phyloP scores from a whole-genome alignment of 805 yeast genomes.

The Sporopachydermia lactativora region DNA sequence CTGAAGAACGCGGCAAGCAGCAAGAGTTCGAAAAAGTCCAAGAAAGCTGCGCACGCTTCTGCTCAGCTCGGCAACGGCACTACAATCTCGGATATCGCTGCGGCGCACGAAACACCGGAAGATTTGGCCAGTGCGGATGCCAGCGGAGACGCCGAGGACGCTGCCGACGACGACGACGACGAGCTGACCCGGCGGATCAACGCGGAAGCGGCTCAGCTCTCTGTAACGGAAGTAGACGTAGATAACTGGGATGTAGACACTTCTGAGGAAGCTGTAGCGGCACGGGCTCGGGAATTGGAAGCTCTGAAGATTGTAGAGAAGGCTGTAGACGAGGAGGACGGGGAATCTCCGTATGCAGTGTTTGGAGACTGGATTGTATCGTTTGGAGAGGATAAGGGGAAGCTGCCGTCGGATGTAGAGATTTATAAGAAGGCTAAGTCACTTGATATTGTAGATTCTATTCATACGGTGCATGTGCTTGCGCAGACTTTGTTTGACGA shows the following conservation, averaged over 20 bases:
- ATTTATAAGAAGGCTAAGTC: conserved; percentile 81
- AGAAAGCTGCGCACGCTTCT: conserved; percentile 76
- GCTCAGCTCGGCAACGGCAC: conserved; percentile 84
- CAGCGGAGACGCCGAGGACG: conserved; percentile 15
- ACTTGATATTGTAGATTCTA: conserved; percentile 53
- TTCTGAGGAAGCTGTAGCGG: conserved; percentile 89
- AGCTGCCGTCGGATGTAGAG: conserved; percentile 74
- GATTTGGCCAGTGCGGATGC: conserved; percentile 19
- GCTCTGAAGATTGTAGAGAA: conserved; percentile 25
- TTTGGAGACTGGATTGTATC: conserved; percentile 81
- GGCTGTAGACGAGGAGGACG: conserved; percentile 26
- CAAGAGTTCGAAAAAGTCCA: conserved; percentile 39
- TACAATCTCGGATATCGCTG: conserved; percentile 67
- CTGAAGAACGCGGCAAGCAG: conserved; percentile 68
- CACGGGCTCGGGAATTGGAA: conserved; percentile 80
- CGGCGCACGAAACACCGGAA: conserved; percentile 24
- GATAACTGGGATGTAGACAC: conserved; percentile 98
- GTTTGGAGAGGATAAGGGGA: conserved; percentile 37
- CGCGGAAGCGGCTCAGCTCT: conserved; percentile 67
- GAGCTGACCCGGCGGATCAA: conserved; percentile 64
- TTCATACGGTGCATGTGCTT: conserved; percentile 76
- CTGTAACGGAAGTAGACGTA: conserved; percentile 57
- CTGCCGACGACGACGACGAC: conserved; percentile 38
- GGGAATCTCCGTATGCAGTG: conserved; percentile 41
- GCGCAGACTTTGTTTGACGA: conserved; percentile 83